Conservation (phyloP, 2,329 filamentous ascomycete genomes). For the Lecanicillium sp. region DNA sequence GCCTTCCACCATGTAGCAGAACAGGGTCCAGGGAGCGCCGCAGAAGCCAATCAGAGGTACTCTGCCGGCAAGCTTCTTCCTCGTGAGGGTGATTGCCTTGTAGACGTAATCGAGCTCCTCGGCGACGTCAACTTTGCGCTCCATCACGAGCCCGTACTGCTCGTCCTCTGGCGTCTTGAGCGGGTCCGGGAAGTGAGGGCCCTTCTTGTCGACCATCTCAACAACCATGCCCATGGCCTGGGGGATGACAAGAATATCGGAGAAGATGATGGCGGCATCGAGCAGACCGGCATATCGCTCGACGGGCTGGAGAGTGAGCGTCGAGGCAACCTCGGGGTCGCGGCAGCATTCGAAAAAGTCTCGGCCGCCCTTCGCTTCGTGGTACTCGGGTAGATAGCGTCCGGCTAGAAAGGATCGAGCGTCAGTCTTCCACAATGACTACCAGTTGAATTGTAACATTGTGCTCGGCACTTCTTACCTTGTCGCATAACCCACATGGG, state of each 20-base stretch:
- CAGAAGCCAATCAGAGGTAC: slow-evolving; percentile 96
- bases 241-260: slow-evolving; percentile 93
- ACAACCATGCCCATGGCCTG: slow-evolving; percentile 99
- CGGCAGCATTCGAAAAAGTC: slow-evolving; percentile 99
- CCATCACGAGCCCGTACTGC: slow-evolving; percentile 74
- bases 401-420: slow-evolving; percentile 55
- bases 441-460: slow-evolving; percentile 6
- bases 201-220: slow-evolving; percentile 96
- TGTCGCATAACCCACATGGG: slow-evolving; percentile 99
- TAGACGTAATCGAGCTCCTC: slow-evolving; percentile 90
- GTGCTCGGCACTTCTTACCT: slow-evolving; percentile 45
- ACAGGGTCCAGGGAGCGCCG: slow-evolving; percentile 89
- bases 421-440: not conserved
- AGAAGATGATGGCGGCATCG: slow-evolving; percentile 98
- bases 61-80: slow-evolving; percentile 77
- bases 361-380: slow-evolving; percentile 79
- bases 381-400: slow-evolving; percentile 95
- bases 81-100: slow-evolving; percentile 84
- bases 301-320: slow-evolving; percentile 87
- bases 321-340: slow-evolving; percentile 84
- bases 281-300: slow-evolving; percentile 85
- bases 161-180: slow-evolving; percentile 70
- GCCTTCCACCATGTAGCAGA: slow-evolving; percentile 99
- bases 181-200: slow-evolving; percentile 86
- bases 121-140: slow-evolving; percentile 73